Conservation (phyloP, 805 yeast species). For the Starmerella geochares region DNA sequence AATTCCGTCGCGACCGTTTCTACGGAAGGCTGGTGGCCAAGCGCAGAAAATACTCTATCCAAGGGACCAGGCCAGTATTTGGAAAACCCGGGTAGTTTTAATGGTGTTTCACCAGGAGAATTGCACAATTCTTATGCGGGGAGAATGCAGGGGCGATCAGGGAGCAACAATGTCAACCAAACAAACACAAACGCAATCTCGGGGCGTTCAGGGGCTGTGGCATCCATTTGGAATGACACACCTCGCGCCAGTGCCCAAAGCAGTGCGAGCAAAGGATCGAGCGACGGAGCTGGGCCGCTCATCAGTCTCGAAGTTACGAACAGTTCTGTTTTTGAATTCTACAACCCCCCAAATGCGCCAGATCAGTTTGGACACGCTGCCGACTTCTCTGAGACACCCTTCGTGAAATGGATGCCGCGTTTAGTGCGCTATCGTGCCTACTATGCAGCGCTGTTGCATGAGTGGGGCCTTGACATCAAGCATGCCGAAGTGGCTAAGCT, state of each 20-base stretch:
- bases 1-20: not conserved
- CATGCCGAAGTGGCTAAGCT: conserved; percentile 68
- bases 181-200: not conserved
- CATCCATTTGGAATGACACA: not conserved
- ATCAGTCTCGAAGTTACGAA: conserved; percentile 7
- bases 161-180: not conserved
- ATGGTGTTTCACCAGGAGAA: not conserved
- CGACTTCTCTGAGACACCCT: not conserved
- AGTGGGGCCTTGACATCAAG: conserved; percentile 78
- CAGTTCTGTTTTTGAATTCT: not conserved
- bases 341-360: not conserved
- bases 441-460: conserved; percentile 65
- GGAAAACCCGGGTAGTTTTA: not conserved
- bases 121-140: not conserved
- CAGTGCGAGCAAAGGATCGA: not conserved
- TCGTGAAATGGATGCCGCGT: conserved; percentile 13
- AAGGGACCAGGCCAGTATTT: not conserved
- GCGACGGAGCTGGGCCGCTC: not conserved
- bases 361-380: not conserved
- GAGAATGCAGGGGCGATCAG: not conserved
- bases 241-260: not conserved
- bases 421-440: conserved; percentile 43
- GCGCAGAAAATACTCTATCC: not conserved
- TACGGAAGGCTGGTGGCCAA: conserved; percentile 1
- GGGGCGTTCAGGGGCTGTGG: not conserved